Percentiles rank a stretch among this genome's conserved stretches.
Evolutionary conservation across 1,139 yeast species (phyloP).

Genomic region (Blastobotrys arbuscula): DNA sequence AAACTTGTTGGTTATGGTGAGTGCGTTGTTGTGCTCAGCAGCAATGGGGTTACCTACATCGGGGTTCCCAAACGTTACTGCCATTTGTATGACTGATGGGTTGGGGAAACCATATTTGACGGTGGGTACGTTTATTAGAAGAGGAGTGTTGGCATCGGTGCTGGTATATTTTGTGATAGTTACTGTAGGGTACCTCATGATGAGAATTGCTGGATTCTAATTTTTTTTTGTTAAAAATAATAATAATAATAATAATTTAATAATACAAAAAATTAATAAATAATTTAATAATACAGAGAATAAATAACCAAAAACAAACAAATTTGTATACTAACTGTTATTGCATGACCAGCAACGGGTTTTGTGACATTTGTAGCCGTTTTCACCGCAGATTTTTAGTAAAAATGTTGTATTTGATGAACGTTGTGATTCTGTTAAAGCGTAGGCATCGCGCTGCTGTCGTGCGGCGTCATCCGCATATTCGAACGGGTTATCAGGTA

Average conservation of each 20-base stretch:
- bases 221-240: too few species aligned
- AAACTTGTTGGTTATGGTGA: conserved; percentile 67
- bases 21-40: conserved; percentile 78
- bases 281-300: neutral
- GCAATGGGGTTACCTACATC: conserved; percentile 98
- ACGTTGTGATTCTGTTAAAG: neutral
- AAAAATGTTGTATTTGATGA: neutral
- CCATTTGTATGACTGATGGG: conserved; percentile 86
- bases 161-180: conserved; percentile 63
- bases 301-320: neutral
- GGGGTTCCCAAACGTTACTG: conserved; percentile 95
- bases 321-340: neutral
- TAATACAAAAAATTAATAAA: too few species aligned
- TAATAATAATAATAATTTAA: too few species aligned
- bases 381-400: conserved; percentile 1
- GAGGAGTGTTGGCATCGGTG: conserved; percentile 84
- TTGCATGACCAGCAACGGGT: conserved; percentile 1
- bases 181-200: conserved; percentile 73
- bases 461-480: neutral
- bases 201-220: conserved; percentile 47
- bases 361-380: conserved; percentile 1
- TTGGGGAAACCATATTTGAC: conserved; percentile 80
- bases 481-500: conserved; percentile 1
- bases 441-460: neutral
- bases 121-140: conserved; percentile 73